Conservation (phyloP, 176 grass and related monocot species). For the Neostapfia colusana region DNA sequence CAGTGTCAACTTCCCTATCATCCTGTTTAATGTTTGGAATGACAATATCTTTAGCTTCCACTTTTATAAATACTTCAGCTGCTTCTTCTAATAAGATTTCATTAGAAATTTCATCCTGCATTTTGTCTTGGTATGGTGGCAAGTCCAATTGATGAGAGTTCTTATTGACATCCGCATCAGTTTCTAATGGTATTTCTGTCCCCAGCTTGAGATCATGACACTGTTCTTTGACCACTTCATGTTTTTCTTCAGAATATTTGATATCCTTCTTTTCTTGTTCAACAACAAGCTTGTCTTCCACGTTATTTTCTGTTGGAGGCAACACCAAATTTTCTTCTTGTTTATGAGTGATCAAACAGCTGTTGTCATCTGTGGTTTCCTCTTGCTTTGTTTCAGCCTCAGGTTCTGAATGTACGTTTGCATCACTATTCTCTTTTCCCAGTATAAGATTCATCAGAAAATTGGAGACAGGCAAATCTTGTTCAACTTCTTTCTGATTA, state of each 20-base stretch:
- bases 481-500: conserved; percentile 46
- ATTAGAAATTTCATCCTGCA: conserved; percentile 33
- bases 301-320: conserved; percentile 26
- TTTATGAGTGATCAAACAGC: conserved; percentile 15
- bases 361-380: conserved; percentile 31
- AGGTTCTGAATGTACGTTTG: conserved; percentile 25
- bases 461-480: conserved; percentile 57
- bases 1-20: conserved; percentile 27
- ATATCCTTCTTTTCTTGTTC: conserved; percentile 43
- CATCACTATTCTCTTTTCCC: conserved; percentile 42
- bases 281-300: conserved; percentile 24
- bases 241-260: conserved; percentile 41
- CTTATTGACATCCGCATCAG: conserved; percentile 35
- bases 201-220: conserved; percentile 30
- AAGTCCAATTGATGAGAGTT: conserved; percentile 34
- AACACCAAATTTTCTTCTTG: conserved; percentile 40
- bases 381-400: conserved; percentile 48
- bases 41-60: conserved; percentile 32
- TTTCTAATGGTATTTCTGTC: conserved; percentile 19
- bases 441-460: conserved; percentile 68
- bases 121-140: conserved; percentile 32
- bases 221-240: conserved; percentile 32
- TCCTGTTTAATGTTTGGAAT: neutral
- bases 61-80: conserved; percentile 21
- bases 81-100: conserved; percentile 34